Evolutionary conservation across 371 early-diverging fungal species (phyloP), one percentile per base, ranked within the genome.

Genomic region (Sporodiniella umbellata): DNA sequence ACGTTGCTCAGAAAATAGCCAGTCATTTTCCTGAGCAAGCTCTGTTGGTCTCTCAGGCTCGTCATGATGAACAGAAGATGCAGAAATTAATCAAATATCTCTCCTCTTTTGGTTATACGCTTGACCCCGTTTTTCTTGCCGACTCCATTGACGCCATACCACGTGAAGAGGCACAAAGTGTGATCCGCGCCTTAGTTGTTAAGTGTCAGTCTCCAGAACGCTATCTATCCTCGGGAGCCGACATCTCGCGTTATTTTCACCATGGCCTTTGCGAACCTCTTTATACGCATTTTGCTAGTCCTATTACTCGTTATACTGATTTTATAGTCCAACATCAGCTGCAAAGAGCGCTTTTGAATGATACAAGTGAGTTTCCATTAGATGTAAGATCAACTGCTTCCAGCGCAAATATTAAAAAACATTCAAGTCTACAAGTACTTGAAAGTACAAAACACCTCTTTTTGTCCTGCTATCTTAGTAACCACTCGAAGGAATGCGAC

Each of bases 241-340:
- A 87, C 45, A 83, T 80, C 22, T 68, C 45, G 21, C 64, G 68
- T 4, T 85, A 75, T 48, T 64, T 64, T 33, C 94, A 93, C 61
- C 93, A 90, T 48, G 79, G 87, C 0, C 70, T 89, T 28, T 80
- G 81, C 42, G 74, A 80, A 2, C 86, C 82, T 0, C 67, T 90
- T 26, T 94, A 92, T 63, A 93, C 94, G 0, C 91, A 94, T 61
- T 94, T 94, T 66, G 89, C 92, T 3, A 90, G 89, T 4, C 99
- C 99, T 1, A 92, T 96, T 19, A 84, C 94, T 15, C 79, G 97
- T 44, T 97, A 95, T 64, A 88, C 97, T n/a, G 97, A 97, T 68
- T 66, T 96, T 22, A 66, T 98, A 39, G 98, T 98, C 0, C 99
- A 98, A 58, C 86, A 96, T 6, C 77, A 80, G 42, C 51, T 90